These are phyloP conservation scores for Pythium brassicae DNA, from an alignment of 352 stramenopile genomes.

Conservation along the genomic window DNA sequence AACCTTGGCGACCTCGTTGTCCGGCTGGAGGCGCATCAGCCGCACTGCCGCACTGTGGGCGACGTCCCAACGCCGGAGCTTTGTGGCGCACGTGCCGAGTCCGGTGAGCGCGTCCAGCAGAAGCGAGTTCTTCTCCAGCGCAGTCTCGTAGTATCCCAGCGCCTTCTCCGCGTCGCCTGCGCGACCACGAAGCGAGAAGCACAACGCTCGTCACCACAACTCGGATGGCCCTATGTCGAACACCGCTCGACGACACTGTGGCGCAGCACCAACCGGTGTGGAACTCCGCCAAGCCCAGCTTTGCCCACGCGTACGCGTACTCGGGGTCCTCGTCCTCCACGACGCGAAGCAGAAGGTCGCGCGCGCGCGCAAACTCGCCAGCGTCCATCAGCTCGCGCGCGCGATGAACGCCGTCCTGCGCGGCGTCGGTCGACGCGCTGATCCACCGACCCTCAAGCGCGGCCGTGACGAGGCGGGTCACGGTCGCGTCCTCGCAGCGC, in stretches of 20 bases:
- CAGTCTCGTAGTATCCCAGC: conserved; percentile 53
- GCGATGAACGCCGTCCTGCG: conserved; percentile 31
- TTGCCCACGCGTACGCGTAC: conserved; percentile 74
- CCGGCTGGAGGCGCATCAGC: conserved; percentile 56
- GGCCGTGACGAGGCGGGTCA: conserved; percentile 68
- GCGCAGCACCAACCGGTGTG: conserved; percentile 30
- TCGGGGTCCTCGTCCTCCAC: conserved; percentile 34
- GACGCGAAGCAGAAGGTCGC: conserved; percentile 39
- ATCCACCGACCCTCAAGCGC: conserved; percentile 74
- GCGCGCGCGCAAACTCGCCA: conserved; percentile 35
- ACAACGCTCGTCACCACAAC: not conserved
- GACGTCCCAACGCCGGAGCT: conserved; percentile 57
- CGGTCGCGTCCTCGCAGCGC: conserved; percentile 55
- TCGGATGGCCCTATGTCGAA: not conserved
- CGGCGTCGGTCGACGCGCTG: conserved; percentile 40
- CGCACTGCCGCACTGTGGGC: conserved; percentile 50
- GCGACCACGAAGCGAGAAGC: not conserved
- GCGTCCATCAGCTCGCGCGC: conserved; percentile 39
- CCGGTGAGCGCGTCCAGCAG: conserved; percentile 69
- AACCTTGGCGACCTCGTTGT: conserved; percentile 55
- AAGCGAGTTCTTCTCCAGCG: conserved; percentile 62
- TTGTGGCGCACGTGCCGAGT: conserved; percentile 68
- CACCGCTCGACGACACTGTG: not conserved
- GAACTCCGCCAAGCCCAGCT: conserved; percentile 66
- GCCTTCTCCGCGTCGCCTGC: conserved; percentile 48